Base-by-base conservation (phyloP, 305 asterid species). In the Fraxinus latifolia region DNA sequence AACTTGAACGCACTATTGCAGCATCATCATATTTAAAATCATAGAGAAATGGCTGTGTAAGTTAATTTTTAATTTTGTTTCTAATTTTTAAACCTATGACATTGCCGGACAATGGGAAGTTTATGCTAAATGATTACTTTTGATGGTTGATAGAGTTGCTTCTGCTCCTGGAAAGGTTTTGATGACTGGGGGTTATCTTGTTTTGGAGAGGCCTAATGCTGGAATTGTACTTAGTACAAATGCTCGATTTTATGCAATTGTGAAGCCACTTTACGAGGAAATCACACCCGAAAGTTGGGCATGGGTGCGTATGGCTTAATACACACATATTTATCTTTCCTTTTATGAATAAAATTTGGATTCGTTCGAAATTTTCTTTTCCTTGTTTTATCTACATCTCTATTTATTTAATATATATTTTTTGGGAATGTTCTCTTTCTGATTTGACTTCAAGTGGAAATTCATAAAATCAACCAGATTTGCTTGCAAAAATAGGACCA, bases 131-230 rank as follows among this genome's bases (percentile, higher is more conserved):
- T 81, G 23, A 71, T 75, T 82, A 80, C 73, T 77, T 53, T 84
- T 86, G 81, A 68, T 88, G 76, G 39, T 83, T 83, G 74, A 71
- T 53, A 96, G 98, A 84, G 93, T 93, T 87, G 96, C 96, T 79
- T 96, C 99, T 85, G 97, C 98, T 84, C 99, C 98, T 60, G 99
- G 99, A 65, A 94, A 96, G 90, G 98, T 96, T 84, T 87, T 94
- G 92, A 91, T 96, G 93, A 96, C 98, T 0, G 99, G 99, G n/a
- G 98, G 98, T 27, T 96, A 96, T 90, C 97, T 96, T 83, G 86
- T 96, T 75, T 80, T 96, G 87, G 98, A 96, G 93, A 92, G 97
- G 94, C 99, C 98, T 27, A 92, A 93, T 89, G 97, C 98, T 9
- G 98, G 99, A 85, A 90, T 94, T 81, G 98, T 96, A 29, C 91